Evolutionary conservation across 768 basidiomycete species (phyloP).

Genomic region (Leccinum imitatum): DNA sequence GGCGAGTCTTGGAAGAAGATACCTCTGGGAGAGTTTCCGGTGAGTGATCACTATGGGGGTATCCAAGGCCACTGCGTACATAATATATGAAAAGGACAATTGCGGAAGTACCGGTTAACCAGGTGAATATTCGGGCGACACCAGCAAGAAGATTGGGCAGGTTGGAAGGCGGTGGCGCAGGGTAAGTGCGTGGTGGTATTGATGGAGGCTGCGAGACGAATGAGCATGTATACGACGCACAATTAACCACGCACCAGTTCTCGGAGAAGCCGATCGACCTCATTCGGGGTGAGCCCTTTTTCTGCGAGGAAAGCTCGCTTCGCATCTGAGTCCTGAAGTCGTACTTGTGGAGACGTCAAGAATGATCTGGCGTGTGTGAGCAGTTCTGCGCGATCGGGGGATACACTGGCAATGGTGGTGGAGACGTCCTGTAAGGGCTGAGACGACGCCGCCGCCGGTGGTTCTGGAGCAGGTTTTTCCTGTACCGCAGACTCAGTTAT

Average conservation of each 20-base stretch:
- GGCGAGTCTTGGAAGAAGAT: constrained; percentile 65
- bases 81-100: constrained; percentile 62
- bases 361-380: constrained; percentile 60
- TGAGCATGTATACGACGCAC: constrained; percentile 10
- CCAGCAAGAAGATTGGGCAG: constrained; percentile 67
- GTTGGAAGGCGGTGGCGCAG: constrained; percentile 65
- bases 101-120: constrained; percentile 66
- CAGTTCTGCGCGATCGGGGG: constrained; percentile 41
- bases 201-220: constrained; percentile 36
- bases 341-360: constrained; percentile 63
- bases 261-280: constrained; percentile 58
- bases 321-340: constrained; percentile 50
- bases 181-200: constrained; percentile 74
- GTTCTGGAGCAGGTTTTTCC: not conserved
- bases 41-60: constrained; percentile 6
- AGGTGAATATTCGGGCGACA: constrained; percentile 55
- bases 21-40: constrained; percentile 45
- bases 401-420: not conserved
- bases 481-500: not conserved
- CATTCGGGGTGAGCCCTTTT: constrained; percentile 63
- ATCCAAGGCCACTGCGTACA: constrained; percentile 39
- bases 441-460: not conserved
- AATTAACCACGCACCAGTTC: constrained; percentile 46
- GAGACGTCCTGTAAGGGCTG: constrained; percentile 5
- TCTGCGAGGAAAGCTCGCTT: constrained; percentile 67